Evolutionary conservation across 129 eudicot species (phyloP), one percentile per base, ranked within the genome.

Genomic region (Pseudognaphalium luteoalbum): DNA sequence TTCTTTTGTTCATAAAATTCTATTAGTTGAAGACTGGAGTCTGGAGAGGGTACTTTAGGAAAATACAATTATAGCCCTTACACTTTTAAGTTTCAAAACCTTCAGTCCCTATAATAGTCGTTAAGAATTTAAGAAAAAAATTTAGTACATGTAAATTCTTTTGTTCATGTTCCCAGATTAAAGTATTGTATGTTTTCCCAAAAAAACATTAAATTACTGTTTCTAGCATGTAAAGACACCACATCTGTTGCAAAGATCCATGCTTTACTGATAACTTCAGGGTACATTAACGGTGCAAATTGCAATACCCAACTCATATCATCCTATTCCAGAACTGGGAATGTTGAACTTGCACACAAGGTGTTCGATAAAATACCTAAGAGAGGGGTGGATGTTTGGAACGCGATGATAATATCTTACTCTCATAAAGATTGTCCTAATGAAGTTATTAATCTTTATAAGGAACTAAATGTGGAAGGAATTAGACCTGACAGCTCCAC

Each of bases 401-500:
- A 92, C 47, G 96, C 96, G 0, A 80, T 92, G 59, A 76, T 92
- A 50, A 58, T 88, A 21, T 87, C 86, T 2, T 85, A 81, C 76
- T 90, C 90, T 20, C 81, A 87, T 28, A 66, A 42, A 19, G 80
- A 51, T 52, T 12, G 75, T 42, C 86, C 87, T 1, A 42, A 28
- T 71, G 86, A 92, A 70, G 96, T 86, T 16, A 66, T 88, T 11
- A 63, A 76, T 34, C 78, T 92, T 2, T 90, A 86, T 76, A 76
- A 42, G 20, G 75, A 72, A 25, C 76, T 90, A 87, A 76, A 66
- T 34, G 39, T 32, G 42, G 85, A 84, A 63, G 88, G 85, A 42
- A 77, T 86, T 77, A 81, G 69, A 64, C 92, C 90, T 4, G 98
- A 92, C 59, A 92, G 98, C 88, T 92, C 98, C 42, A 86, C 98